Evolutionary conservation across 805 yeast genomes (phyloP).

Genomic region (Maudiozyma bulderi): DNA sequence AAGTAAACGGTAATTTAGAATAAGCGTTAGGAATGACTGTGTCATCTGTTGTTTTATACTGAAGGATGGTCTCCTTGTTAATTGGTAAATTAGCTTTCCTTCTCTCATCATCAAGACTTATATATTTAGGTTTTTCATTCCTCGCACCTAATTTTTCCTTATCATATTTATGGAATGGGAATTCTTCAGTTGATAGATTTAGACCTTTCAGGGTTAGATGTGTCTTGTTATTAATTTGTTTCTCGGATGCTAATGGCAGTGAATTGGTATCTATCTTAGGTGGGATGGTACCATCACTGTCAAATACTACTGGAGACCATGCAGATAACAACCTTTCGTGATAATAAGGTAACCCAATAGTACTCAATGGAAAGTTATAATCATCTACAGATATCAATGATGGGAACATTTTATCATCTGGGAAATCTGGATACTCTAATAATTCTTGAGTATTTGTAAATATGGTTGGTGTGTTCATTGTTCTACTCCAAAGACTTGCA

Average conservation of each 20-base stretch:
- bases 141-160: conserved; percentile 47
- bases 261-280: conserved; percentile 36
- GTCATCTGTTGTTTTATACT: conserved; percentile 25
- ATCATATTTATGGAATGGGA: conserved; percentile 43
- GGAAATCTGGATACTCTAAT: conserved; percentile 48
- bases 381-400: conserved; percentile 33
- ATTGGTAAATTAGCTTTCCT: conserved; percentile 9
- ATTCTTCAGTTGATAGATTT: conserved; percentile 27
- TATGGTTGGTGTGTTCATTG: conserved; percentile 9
- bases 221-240: conserved; percentile 1
- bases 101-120: conserved; percentile 28
- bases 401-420: conserved; percentile 26
- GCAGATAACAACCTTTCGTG: conserved; percentile 67
- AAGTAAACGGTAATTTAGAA: conserved; percentile 62
- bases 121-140: conserved; percentile 38
- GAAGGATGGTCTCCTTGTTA: conserved; percentile 15
- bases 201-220: conserved; percentile 2
- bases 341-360: conserved; percentile 82
- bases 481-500: conserved; percentile 30
- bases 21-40: conserved; percentile 61
- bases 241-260: conserved; percentile 4
- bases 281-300: conserved; percentile 54
- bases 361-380: conserved; percentile 46
- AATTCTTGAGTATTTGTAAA: conserved; percentile 31
- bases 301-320: conserved; percentile 62